A percentile compares a stretch with the other conserved stretches of the same genome.
Evolutionary conservation across 495 filamentous ascomycete genomes (phyloP).

Genomic region (Annulohypoxylon moriforme): DNA sequence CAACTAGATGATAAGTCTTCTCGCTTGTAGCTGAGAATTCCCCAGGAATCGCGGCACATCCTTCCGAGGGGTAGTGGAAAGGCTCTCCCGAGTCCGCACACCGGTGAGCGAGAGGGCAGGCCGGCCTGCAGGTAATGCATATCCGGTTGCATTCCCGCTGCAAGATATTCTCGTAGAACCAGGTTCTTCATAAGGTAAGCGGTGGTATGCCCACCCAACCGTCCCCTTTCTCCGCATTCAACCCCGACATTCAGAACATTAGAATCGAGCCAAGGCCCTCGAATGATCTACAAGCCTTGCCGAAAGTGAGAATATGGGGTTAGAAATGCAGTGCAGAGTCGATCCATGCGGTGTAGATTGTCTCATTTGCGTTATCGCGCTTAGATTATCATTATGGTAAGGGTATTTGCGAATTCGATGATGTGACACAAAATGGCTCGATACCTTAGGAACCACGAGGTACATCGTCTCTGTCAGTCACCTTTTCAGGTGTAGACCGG

Average conservation of each 20-base stretch:
- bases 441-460: background rate
- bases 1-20: constrained; percentile 13
- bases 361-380: constrained; percentile 8
- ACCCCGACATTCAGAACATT: constrained; percentile 25
- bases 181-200: constrained; percentile 24
- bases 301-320: constrained; percentile 14
- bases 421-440: background rate
- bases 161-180: constrained; percentile 38
- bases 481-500: background rate
- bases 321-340: constrained; percentile 15
- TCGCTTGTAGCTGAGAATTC: constrained; percentile 6
- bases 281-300: constrained; percentile 38
- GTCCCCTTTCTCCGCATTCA: constrained; percentile 35
- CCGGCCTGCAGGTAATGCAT: constrained; percentile 42
- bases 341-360: constrained; percentile 11
- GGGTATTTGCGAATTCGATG: constrained; percentile 14
- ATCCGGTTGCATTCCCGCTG: constrained; percentile 46
- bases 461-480: constrained; percentile 6
- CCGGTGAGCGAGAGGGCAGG: constrained; percentile 32
- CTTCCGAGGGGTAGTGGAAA: constrained; percentile 35
- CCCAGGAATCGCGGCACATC: constrained; percentile 34
- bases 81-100: constrained; percentile 27
- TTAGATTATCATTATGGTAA: constrained; percentile 10
- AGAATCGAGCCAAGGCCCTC: constrained; percentile 39
- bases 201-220: constrained; percentile 9